Evolutionary conservation across 2,329 filamentous ascomycete species (phyloP).

Genomic region (Sclerotinia nivalis): DNA sequence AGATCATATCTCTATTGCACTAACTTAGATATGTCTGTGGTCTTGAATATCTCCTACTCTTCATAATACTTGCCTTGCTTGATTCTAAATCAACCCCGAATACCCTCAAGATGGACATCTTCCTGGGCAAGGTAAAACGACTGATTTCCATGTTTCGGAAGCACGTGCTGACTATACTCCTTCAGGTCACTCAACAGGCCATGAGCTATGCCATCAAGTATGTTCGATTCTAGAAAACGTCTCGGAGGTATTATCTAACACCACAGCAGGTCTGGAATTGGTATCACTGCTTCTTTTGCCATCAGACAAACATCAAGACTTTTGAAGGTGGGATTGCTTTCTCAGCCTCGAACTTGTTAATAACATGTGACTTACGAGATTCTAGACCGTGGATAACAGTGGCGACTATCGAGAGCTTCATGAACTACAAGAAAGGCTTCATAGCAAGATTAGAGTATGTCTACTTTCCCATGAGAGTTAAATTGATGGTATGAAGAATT

Average conservation of each 20-base stretch:
- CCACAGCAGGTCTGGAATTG: constrained; percentile 66
- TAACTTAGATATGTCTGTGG: not conserved
- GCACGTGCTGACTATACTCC: constrained; percentile 33
- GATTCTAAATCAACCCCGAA: not conserved
- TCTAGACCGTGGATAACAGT: constrained; percentile 67
- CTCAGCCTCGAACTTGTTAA: not conserved
- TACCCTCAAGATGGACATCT: constrained; percentile 42
- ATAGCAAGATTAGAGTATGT: constrained; percentile 79
- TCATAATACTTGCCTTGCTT: not conserved
- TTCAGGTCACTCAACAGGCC: constrained; percentile 57
- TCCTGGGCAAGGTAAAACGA: constrained; percentile 58
- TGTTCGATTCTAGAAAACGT: not conserved
- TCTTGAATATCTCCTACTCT: not conserved
- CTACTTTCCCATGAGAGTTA: constrained; percentile 13
- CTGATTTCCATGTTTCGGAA: not conserved
- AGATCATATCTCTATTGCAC: not conserved
- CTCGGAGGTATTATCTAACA: not conserved
- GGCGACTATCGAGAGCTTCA: constrained; percentile 68
- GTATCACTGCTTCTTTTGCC: constrained; percentile 83
- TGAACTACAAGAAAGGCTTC: constrained; percentile 69
- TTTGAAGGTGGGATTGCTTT: constrained; percentile 56
- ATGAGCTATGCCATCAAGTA: constrained; percentile 84
- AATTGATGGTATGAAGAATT: not conserved
- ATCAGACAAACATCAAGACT: constrained; percentile 77
- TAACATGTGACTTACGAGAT: constrained; percentile 9